Conservation (phyloP, 495 filamentous ascomycete genomes). For the Cudoniella acicularis region DNA sequence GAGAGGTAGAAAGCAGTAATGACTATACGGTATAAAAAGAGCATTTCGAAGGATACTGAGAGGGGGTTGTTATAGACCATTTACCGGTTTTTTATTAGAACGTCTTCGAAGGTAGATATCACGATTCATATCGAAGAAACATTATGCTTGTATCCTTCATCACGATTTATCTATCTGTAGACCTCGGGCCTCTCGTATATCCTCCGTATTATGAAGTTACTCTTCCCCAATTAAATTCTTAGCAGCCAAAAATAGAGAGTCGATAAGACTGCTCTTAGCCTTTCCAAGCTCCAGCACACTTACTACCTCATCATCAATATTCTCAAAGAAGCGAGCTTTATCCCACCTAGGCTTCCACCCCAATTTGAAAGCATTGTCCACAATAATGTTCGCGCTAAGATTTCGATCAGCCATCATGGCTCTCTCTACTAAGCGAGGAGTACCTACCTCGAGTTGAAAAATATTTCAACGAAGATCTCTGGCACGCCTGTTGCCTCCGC, state of each 20-base stretch:
- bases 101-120: conserved; percentile 18
- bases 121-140: conserved; percentile 20
- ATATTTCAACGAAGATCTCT: conserved; percentile 23
- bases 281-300: conserved; percentile 32
- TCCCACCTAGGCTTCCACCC: conserved; percentile 38
- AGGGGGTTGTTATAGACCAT: conserved; percentile 20
- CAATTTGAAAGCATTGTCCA: conserved; percentile 29
- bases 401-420: conserved; percentile 18
- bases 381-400: conserved; percentile 30
- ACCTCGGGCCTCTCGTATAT: conserved; percentile 20
- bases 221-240: conserved; percentile 20
- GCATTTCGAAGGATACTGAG: conserved; percentile 19
- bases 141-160: conserved; percentile 19
- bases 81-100: conserved; percentile 20
- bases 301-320: conserved; percentile 35
- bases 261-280: conserved; percentile 30
- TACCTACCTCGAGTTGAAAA: conserved; percentile 29
- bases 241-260: conserved; percentile 20
- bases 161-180: conserved; percentile 20
- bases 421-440: conserved; percentile 13
- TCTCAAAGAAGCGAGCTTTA: conserved; percentile 30
- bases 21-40: conserved; percentile 18
- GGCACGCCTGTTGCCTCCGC: conserved; percentile 30
- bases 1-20: conserved; percentile 20
- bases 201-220: conserved; percentile 17